These are phyloP conservation scores for Terfezia boudieri DNA, from an alignment of 495 filamentous ascomycete species.

Conservation along the genomic window DNA sequence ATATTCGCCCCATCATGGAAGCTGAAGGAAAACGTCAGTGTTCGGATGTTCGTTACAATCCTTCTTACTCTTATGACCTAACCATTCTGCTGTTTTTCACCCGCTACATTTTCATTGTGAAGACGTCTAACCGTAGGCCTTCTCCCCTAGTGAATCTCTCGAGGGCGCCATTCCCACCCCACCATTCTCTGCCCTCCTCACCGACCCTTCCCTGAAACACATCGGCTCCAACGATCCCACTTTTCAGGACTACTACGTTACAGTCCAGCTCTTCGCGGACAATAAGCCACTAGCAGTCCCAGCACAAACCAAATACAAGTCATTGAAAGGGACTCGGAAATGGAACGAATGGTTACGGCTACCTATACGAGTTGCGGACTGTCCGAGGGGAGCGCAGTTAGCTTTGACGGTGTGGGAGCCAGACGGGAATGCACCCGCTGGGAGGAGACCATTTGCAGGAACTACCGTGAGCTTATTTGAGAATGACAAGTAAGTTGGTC, in stretches of 20 bases:
- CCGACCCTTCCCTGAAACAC: conserved; percentile 57
- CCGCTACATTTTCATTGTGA: not conserved
- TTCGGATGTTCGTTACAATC: not conserved
- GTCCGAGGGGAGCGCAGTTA: conserved; percentile 57
- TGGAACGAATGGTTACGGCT: conserved; percentile 96
- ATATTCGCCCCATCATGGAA: not conserved
- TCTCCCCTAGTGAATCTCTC: conserved; percentile 41
- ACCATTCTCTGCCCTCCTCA: conserved; percentile 53
- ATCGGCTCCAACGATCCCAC: conserved; percentile 55
- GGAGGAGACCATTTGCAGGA: conserved; percentile 36
- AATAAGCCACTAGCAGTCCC: conserved; percentile 85
- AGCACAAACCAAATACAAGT: conserved; percentile 74
- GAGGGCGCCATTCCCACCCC: conserved; percentile 69
- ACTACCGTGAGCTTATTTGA: conserved; percentile 84
- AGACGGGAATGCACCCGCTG: conserved; percentile 48
- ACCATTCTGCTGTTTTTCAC: not conserved
- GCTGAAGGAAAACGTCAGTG: not conserved
- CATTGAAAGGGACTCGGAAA: conserved; percentile 53
- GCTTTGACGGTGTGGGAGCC: conserved; percentile 94
- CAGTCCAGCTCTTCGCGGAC: conserved; percentile 82
- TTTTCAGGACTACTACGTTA: conserved; percentile 45
- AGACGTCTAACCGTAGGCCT: not conserved
- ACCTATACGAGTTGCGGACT: conserved; percentile 56
- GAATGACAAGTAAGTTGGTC: conserved; percentile 40
- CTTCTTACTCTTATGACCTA: not conserved